Base-by-base conservation (phyloP, 1,139 yeast genomes). In the Tardiomyces depauwii region DNA sequence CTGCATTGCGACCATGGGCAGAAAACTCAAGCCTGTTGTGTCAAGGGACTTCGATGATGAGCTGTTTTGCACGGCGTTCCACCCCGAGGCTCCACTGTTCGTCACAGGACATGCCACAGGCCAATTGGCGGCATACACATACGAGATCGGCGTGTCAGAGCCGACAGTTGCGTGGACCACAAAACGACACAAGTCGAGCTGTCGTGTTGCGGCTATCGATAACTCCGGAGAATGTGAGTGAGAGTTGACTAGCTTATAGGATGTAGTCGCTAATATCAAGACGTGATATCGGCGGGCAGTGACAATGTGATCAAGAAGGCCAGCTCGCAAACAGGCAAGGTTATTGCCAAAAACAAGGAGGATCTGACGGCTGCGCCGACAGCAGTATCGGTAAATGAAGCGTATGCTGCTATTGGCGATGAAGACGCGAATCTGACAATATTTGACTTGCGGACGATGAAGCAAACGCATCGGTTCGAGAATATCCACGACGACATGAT, bases 151-250 rank as follows among this genome's bases (percentile, higher is more conserved):
- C 0, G 55, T 58, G 6, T 60, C 57, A 5, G 62, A 59, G n/a
- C 48, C 53, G n/a, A 47, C 64, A 16, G 59, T 62, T 2, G 60
- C 71, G 39, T 91, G 97, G 97, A 76, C 82, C 49, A 88, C 97
- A 0, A 85, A 78, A 58, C 74, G 97, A 58, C 97, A 91, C 61
- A 87, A 87, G 63, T 91, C 89, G 1, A 83, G 95, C 50, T 86
- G 95, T 52, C 68, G 98, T 41, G 78, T 83, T 7, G 67, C 87
- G 6, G 67, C 77, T 14, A 82, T 86, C 61, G 89, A 83, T 51
- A 74, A 77, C 13, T 66, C 74, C 0, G 88, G 88, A 2, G 75
- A 77, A 16, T 69, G 45, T 21, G 7, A 7, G 25, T n/a, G n/a
- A n/a, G n/a, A n/a, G n/a, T n/a, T n/a, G n/a, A n/a, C n/a, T n/a